Conservation (phyloP, 2,329 filamentous ascomycete genomes). For the Ambrosiella beaveri region DNA sequence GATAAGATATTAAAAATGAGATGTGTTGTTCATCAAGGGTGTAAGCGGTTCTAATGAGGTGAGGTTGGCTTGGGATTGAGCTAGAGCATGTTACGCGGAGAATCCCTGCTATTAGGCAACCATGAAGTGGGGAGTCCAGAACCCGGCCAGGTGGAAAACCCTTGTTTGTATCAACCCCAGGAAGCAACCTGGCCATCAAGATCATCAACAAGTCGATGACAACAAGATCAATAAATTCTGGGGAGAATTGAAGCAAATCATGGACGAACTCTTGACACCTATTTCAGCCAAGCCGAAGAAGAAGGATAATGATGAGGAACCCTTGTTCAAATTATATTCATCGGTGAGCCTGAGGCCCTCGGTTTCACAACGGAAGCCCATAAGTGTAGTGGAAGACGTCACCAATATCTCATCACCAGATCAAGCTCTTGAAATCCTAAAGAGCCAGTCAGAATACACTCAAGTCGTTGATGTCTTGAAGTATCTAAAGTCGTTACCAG, state of each 20-base stretch:
- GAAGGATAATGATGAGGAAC: constrained; percentile 18
- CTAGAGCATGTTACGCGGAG: too few species aligned
- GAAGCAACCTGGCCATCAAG: too few species aligned
- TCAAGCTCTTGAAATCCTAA: constrained; percentile 42
- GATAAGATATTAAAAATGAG: not conserved
- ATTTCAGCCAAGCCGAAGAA: constrained; percentile 35
- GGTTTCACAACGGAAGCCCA: not conserved
- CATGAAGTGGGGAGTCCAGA: not conserved
- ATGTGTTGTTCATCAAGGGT: not conserved
- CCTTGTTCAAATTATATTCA: constrained; percentile 20
- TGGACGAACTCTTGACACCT: constrained; percentile 39
- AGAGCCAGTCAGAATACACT: constrained; percentile 43
- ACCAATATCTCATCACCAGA: constrained; percentile 20
- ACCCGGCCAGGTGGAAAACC: not conserved
- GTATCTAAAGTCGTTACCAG: constrained; percentile 24
- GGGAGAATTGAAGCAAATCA: constrained; percentile 16
- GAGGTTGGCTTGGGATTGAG: not conserved
- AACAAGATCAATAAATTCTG: too few species aligned
- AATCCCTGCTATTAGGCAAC: not conserved
- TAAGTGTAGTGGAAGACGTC: not conserved
- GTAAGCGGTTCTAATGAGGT: too few species aligned
- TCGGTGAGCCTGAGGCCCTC: not conserved
- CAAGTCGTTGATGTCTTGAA: constrained; percentile 34
- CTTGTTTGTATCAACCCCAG: not conserved
- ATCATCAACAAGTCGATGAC: too few species aligned